These are phyloP conservation scores for Tardiomyces blankii DNA, from an alignment of 1,139 yeast species.

Conservation along the genomic window DNA sequence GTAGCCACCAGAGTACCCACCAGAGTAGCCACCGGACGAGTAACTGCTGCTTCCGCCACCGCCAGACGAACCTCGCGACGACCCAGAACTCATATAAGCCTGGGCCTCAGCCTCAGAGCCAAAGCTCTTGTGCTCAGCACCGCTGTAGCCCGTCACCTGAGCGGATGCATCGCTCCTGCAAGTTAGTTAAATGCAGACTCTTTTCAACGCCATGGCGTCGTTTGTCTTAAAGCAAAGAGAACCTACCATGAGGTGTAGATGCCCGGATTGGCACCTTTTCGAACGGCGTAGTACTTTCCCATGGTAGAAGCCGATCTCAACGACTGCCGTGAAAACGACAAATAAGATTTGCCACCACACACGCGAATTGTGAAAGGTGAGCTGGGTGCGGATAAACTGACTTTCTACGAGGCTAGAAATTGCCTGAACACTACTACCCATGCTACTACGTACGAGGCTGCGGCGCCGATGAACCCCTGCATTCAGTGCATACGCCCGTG, in stretches of 20 bases:
- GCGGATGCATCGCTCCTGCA: slow-evolving; percentile 9
- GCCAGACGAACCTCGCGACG: slow-evolving; percentile 1
- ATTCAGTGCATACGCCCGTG: too few species aligned
- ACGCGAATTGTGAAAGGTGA: too few species aligned
- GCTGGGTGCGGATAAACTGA: too few species aligned
- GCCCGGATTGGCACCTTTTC: slow-evolving; percentile 42
- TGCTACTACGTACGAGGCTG: too few species aligned
- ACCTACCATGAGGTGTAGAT: slow-evolving; percentile 39
- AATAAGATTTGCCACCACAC: too few species aligned
- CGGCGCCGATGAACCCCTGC: too few species aligned
- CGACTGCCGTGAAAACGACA: too few species aligned
- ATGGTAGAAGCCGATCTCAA: background rate
- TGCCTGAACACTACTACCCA: too few species aligned
- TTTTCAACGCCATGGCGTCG: background rate
- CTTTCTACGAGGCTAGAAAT: too few species aligned
- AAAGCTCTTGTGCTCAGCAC: slow-evolving; percentile 49
- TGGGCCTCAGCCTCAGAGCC: slow-evolving; percentile 35
- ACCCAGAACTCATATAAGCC: slow-evolving; percentile 20
- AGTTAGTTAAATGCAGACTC: slow-evolving; percentile 3
- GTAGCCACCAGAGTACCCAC: background rate
- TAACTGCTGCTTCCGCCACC: slow-evolving; percentile 1
- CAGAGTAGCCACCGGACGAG: background rate
- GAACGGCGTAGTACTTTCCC: slow-evolving; percentile 45
- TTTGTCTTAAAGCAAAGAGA: background rate
- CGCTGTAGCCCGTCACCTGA: slow-evolving; percentile 41